Conservation (phyloP, 1,284 basidiomycete genomes). For the Ustilago esculenta region DNA sequence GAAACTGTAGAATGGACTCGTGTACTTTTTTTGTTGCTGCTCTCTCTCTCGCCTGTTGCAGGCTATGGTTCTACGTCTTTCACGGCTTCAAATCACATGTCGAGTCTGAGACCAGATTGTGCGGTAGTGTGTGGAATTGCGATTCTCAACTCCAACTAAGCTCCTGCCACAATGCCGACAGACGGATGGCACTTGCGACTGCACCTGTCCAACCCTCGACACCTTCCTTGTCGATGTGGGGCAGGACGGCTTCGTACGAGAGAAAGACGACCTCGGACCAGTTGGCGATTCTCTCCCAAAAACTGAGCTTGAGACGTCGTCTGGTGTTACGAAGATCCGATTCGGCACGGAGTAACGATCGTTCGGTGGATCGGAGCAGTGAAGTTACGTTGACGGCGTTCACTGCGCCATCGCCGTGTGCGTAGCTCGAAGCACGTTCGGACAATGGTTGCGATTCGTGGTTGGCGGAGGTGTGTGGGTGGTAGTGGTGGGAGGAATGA, state of each 20-base stretch:
- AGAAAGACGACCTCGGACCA: conserved; percentile 44
- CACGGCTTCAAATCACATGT: too few relatives aligned
- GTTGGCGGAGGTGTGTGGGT: background rate
- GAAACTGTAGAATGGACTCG: too few relatives aligned
- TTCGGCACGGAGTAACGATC: conserved; percentile 33
- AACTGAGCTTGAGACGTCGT: conserved; percentile 15
- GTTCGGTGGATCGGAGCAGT: conserved; percentile 26
- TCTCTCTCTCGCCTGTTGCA: too few relatives aligned
- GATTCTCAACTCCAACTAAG: conserved; percentile 14
- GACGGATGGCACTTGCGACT: conserved; percentile 36
- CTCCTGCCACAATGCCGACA: conserved; percentile 33
- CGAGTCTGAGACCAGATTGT: too few relatives aligned
- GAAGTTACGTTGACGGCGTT: conserved; percentile 6
- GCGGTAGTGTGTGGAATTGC: too few relatives aligned
- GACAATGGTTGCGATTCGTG: too few relatives aligned
- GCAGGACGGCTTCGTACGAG: conserved; percentile 42
- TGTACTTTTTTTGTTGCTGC: too few relatives aligned
- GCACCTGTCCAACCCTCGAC: conserved; percentile 46
- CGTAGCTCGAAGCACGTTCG: too few relatives aligned
- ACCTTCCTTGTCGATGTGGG: conserved; percentile 45
- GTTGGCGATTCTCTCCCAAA: conserved; percentile 35
- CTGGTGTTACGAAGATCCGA: conserved; percentile 21
- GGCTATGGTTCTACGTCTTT: too few relatives aligned
- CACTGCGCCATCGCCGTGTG: background rate
- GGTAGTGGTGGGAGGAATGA: background rate